Base-by-base conservation (phyloP, 768 basidiomycete species). In the Suillus tomentosus region DNA sequence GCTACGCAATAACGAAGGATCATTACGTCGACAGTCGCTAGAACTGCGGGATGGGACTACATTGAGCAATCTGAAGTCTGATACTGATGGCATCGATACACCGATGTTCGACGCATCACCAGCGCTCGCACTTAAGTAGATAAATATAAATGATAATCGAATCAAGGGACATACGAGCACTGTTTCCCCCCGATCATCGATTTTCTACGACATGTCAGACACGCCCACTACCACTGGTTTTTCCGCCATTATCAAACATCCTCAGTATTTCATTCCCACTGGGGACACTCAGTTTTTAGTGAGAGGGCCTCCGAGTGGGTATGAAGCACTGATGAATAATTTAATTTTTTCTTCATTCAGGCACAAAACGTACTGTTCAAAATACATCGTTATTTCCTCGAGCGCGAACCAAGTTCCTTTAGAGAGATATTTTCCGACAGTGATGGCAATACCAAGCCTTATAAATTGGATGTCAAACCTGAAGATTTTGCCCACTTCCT, bases 201-300 rank as follows among this genome's bases (percentile, higher is more conserved):
- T 40, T 40, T 10, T 10, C 39, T 6, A 19, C 39, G 2, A 57
- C 5, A 58, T 58, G 57, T 27, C 57, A 11, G 10, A 9, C 1
- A 19, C 57, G 10, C 14, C 45, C 14, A 36, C 24, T 0, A 67
- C n/a, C 5, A 36, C 24, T 0, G 68, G 72, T 0, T 63, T 79
- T 0, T 61, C 55, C 0, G 36, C 73, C 2, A 65, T 77, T 43
- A 67, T 63, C 40, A 64, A 66, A 24, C 72, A 78, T 47, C 65
- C 71, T 0, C 71, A 79, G 0, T 90, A 85, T 64, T 89, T 86
- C 60, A 70, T 90, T 13, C 71, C 76, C 0, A 82, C 82, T 0
- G 89, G 83, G 0, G 87, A 88, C 67, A 66, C 88, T 0, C 79
- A 78, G 3, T 81, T 89, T 62, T 60, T 85, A 34, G 88, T 88